phyloP scores from a whole-genome alignment of 176 grass and related monocot species.

The Echinochloa phyllopogon region DNA sequence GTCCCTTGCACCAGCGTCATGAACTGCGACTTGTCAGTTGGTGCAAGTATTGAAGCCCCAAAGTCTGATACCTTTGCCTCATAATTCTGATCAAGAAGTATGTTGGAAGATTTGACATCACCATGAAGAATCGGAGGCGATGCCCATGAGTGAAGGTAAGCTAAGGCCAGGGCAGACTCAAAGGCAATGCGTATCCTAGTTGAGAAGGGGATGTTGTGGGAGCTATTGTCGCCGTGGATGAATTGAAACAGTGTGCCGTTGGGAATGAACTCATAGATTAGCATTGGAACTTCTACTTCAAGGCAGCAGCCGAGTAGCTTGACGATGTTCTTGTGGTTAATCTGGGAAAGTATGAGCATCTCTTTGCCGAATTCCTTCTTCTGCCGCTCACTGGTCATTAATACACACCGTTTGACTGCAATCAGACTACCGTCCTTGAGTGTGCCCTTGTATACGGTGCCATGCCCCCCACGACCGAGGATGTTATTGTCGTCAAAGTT shows the following conservation, averaged over 20 bases:
- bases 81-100: slow-evolving; percentile 43
- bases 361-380: slow-evolving; percentile 46
- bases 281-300: slow-evolving; percentile 49
- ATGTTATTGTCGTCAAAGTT: slow-evolving; percentile 46
- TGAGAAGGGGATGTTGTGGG: background rate
- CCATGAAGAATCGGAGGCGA: slow-evolving; percentile 48
- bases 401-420: slow-evolving; percentile 46
- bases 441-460: slow-evolving; percentile 42
- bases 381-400: slow-evolving; percentile 1
- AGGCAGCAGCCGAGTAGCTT: slow-evolving; percentile 50
- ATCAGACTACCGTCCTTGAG: background rate
- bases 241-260: slow-evolving; percentile 40
- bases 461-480: slow-evolving; percentile 13
- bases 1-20: slow-evolving; percentile 47
- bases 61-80: slow-evolving; percentile 50
- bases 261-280: slow-evolving; percentile 48
- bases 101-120: slow-evolving; percentile 52
- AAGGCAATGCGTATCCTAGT: slow-evolving; percentile 40
- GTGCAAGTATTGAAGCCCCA: slow-evolving; percentile 42
- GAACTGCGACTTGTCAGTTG: slow-evolving; percentile 28
- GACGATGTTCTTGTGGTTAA: slow-evolving; percentile 54
- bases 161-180: slow-evolving; percentile 39
- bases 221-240: slow-evolving; percentile 27
- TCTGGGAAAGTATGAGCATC: slow-evolving; percentile 50
- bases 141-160: slow-evolving; percentile 46